Percentiles rank a stretch among this genome's conserved stretches.
Evolutionary conservation across 129 eudicot genomes (phyloP).

Genomic region (Chrysanthemum makinoi): DNA sequence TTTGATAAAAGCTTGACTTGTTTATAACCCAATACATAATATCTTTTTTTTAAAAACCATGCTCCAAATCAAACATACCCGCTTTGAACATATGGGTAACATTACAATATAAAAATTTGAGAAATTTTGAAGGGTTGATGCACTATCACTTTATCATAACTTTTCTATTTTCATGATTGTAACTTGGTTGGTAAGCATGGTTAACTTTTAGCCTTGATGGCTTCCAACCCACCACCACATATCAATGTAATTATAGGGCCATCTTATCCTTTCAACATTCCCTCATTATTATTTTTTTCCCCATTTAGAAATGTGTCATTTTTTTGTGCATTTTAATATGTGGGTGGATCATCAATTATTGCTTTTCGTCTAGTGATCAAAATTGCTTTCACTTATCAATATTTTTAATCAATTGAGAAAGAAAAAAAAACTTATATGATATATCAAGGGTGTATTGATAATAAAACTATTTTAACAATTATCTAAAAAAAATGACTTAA

Average conservation of each 20-base stretch:
- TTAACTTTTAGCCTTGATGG: conserved; percentile 27
- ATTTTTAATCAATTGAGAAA: no score
- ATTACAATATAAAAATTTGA: background rate
- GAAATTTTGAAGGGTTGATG: conserved; percentile 13
- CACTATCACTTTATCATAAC: conserved; percentile 10
- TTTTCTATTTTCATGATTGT: conserved; percentile 17
- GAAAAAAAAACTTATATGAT: no score
- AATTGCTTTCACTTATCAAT: no score
- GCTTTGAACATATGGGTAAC: background rate
- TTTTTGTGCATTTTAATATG: background rate
- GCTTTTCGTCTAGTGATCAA: no score
- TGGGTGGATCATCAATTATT: background rate
- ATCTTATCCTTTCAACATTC: conserved; percentile 18
- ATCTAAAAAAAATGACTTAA: no score
- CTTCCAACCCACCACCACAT: conserved; percentile 29
- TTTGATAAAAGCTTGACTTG: no score
- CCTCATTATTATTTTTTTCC: background rate
- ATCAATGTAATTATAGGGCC: conserved; percentile 11
- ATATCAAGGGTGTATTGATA: no score
- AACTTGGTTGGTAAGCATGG: conserved; percentile 34
- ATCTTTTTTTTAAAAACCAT: background rate
- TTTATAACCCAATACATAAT: no score
- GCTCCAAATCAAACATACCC: background rate
- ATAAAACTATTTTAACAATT: no score
- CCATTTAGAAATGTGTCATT: conserved; percentile 6